A percentile compares a stretch with the other conserved stretches of the same genome.
These are phyloP conservation scores for Grosmannia serpens DNA, from an alignment of 2,329 filamentous ascomycete species.

Conservation along the genomic window DNA sequence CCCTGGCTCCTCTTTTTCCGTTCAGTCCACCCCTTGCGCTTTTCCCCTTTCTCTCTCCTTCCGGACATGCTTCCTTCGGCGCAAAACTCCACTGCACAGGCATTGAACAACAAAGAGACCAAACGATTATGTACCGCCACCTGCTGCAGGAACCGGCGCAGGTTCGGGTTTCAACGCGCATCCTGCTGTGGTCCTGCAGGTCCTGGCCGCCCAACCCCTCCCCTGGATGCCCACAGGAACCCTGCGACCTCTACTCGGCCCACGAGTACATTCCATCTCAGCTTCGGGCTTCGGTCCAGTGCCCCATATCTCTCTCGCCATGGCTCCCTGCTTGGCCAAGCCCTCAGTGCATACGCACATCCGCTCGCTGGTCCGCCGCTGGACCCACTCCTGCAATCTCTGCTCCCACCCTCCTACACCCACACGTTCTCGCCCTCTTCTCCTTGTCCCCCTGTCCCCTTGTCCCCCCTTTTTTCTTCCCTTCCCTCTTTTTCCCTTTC, in stretches of 20 bases:
- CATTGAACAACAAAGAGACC: not conserved
- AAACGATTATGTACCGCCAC: not conserved
- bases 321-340: not conserved
- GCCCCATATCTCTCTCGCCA: not conserved
- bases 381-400: constrained; percentile 11
- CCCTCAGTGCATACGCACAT: not conserved
- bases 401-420: not conserved
- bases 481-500: not conserved
- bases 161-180: not conserved
- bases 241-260: not conserved
- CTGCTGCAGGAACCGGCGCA: not conserved
- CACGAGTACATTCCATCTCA: not conserved
- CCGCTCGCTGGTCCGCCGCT: not conserved
- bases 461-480: not conserved
- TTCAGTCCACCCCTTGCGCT: not conserved
- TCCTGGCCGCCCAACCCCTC: not conserved
- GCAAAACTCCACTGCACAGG: not conserved
- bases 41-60: not conserved
- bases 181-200: not conserved
- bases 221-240: not conserved
- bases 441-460: not conserved
- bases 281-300: not conserved
- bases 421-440: not conserved
- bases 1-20: not conserved
- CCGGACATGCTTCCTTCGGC: not conserved